Percentiles rank a stretch among this genome's conserved stretches.
Evolutionary conservation across 2,329 filamentous ascomycete species (phyloP).

Genomic region (Pestalotiopsis sp.): DNA sequence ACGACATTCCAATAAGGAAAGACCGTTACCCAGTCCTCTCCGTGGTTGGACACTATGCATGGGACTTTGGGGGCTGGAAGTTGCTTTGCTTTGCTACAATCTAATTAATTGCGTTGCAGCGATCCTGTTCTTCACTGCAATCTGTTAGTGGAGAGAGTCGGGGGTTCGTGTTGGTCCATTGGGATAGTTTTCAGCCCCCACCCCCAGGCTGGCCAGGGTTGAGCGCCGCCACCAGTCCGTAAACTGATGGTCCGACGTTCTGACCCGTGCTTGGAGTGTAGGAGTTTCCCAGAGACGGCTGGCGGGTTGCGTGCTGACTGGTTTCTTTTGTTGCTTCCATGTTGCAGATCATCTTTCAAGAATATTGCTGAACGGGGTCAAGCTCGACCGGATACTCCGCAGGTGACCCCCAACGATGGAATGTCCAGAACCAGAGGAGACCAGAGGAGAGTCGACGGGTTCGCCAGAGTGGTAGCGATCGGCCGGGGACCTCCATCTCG

Average conservation of each 20-base stretch:
- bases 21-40: background rate
- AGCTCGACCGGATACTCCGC: background rate
- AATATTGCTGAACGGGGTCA: background rate
- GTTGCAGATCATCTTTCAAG: background rate
- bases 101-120: background rate
- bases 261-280: background rate
- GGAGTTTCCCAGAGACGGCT: background rate
- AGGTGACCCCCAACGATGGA: too few species aligned
- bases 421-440: background rate
- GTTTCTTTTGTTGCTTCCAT: background rate
- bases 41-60: background rate
- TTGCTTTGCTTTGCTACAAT: background rate
- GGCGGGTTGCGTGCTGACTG: background rate
- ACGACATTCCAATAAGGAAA: background rate
- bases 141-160: background rate
- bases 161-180: background rate
- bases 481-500: too few species aligned
- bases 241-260: background rate
- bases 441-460: background rate
- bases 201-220: background rate
- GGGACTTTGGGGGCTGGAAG: background rate
- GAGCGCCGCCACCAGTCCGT: background rate
- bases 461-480: too few species aligned
- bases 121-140: background rate
- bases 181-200: background rate